Evolutionary conservation across 176 grass and related monocot genomes (phyloP), one percentile per base, ranked within the genome.

Genomic region (Juncus inflexus): DNA sequence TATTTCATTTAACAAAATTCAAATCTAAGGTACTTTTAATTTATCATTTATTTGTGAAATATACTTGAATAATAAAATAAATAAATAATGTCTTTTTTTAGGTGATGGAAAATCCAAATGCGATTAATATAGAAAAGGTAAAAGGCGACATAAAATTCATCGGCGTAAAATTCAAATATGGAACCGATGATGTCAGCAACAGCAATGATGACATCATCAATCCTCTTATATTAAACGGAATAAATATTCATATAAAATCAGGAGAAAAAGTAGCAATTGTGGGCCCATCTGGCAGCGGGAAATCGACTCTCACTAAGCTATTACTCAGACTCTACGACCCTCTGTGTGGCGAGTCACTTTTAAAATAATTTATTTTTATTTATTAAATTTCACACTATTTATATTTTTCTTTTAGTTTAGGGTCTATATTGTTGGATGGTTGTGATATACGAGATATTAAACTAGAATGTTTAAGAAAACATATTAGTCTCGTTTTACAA

Each of bases 251-350:
- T 84, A 80, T 88, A 60, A 82, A 12, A 50, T 68, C 76, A 9
- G 81, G 90, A 67, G 90, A 94, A 77, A 85, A 65, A 60, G 81
- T 94, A 77, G 84, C 85, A 67, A 60, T 94, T 37, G 72, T 88
- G 14, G 85, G 85, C 60, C 85, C 90, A 38, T 94, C 90, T 40
- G 90, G 90, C 70, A 84, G 90, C 70, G 90, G 85, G 35, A 88
- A 94, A 79, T 82, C 81, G 55, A 94, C 85, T 70, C 78, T 94
- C 78, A 76, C 78, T 76, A 94, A 94, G 82, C 66, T 94, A 42
- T 78, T 94, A 41, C 84, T 88, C 55, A 81, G 85, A 15, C 79
- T 94, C 28, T 94, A 88, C 77, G 78, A 88, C 74, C 85, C 81
- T 77, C 74, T 87, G 77, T 67, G n/a, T 75, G 85, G 90, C 88